Evolutionary conservation across 73 alveolate species (phyloP), one percentile per base, ranked within the genome.

Genomic region (Paramecium octaurelia): DNA sequence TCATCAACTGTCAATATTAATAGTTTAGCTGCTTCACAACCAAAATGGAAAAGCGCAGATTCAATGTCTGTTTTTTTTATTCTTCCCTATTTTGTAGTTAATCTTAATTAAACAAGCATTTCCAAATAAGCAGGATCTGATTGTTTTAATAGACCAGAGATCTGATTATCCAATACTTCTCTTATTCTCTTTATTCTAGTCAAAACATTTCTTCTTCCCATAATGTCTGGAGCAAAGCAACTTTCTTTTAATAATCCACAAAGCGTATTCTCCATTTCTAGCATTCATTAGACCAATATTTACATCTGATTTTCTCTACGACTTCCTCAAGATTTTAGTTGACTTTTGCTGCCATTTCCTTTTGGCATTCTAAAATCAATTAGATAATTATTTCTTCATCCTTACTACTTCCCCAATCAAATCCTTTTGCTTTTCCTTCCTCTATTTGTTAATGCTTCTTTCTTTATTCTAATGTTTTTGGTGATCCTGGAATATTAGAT

Each of bases 401-500:
- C 18, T 46, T 40, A 24, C 76, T 44, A 46, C 34, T 43, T 21
- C 91, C 91, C 91, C 91, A 80, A 44, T 80, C 91, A 44, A 80
- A 42, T 14, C 91, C 91, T 80, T 80, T 80, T 23, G 3, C 16
- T 80, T 80, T 80, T 23, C 31, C 8, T 24, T 80, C 91, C 18
- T 80, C 91, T 31, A 80, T 80, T 23, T 43, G 10, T 43, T 44
- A 20, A 80, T 80, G 91, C 31, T 80, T 80, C 35, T 80, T 80
- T 27, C 91, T 42, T 44, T 44, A 8, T 43, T 80, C 91, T 20
- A 18, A 35, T 20, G 91, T 43, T n/a, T 46, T 80, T 43, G 91
- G 91, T 44, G 91, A 80, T 11, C 91, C 91, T 40, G 91, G 91
- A 12, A 80, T 80, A 23, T 80, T 80, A 0, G 91, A 80, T 48